Evolutionary conservation across 257 asterid species (phyloP).

Genomic region (Salvia hispanica): DNA sequence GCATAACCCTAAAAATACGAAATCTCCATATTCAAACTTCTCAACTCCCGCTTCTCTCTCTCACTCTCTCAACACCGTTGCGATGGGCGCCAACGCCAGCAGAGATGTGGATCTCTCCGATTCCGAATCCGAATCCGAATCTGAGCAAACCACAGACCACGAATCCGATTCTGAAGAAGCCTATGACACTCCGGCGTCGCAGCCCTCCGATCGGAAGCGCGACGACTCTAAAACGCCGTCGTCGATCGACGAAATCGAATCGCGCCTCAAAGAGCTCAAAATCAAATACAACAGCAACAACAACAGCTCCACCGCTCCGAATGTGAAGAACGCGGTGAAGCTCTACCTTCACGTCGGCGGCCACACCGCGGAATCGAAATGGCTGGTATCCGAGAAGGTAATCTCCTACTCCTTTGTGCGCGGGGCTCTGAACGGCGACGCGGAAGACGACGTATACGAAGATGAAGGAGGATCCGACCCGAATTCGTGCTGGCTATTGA

Average conservation of each 20-base stretch:
- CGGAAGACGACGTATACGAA: slow-evolving; percentile 49
- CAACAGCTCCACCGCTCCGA: slow-evolving; percentile 25
- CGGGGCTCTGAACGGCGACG: slow-evolving; percentile 30
- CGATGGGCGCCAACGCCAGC: slow-evolving; percentile 88
- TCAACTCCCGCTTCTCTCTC: slow-evolving; percentile 52
- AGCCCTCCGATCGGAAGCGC: slow-evolving; percentile 37
- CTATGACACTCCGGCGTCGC: slow-evolving; percentile 73
- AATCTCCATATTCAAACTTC: slow-evolving; percentile 35
- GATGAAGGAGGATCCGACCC: slow-evolving; percentile 45
- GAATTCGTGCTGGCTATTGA: slow-evolving; percentile 59
- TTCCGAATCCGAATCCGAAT: slow-evolving; percentile 68
- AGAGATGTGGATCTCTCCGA: slow-evolving; percentile 75
- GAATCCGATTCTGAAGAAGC: slow-evolving; percentile 44
- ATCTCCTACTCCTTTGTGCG: slow-evolving; percentile 56
- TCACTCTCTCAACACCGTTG: slow-evolving; percentile 38
- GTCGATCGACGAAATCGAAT: slow-evolving; percentile 75
- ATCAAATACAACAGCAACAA: slow-evolving; percentile 56
- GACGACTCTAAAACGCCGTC: slow-evolving; percentile 55
- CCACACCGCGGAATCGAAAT: slow-evolving; percentile 56
- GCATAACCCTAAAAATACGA: slow-evolving; percentile 31
- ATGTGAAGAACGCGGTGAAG: slow-evolving; percentile 63
- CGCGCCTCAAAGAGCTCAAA: slow-evolving; percentile 76
- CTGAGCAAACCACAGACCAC: slow-evolving; percentile 44
- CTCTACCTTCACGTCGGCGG: slow-evolving; percentile 64
- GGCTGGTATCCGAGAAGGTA: slow-evolving; percentile 72